Conservation (phyloP, 2,329 filamentous ascomycete species). For the Fusarium sp. region DNA sequence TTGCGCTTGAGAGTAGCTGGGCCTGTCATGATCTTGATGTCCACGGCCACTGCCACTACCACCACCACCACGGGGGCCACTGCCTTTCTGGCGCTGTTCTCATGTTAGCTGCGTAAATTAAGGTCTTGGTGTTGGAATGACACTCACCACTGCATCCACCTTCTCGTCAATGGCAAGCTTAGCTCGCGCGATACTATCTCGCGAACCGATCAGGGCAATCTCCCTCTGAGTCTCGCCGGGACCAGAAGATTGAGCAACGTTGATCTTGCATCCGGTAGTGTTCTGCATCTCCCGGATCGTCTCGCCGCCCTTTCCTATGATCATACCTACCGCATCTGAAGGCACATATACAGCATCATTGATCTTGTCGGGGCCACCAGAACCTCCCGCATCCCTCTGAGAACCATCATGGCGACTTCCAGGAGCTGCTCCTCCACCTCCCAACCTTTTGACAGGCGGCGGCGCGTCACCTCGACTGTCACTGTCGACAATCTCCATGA, state of each 20-base stretch:
- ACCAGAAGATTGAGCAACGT: slow-evolving; percentile 83
- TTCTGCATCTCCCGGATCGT: slow-evolving; percentile 95
- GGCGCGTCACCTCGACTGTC: slow-evolving; percentile 72
- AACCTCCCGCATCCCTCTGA: slow-evolving; percentile 50
- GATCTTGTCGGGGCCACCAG: slow-evolving; percentile 69
- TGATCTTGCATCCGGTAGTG: slow-evolving; percentile 90
- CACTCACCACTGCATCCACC: slow-evolving; percentile 83
- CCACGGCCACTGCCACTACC: slow-evolving; percentile 54
- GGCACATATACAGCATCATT: slow-evolving; percentile 87
- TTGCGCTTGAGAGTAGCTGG: slow-evolving; percentile 61
- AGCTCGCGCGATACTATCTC: slow-evolving; percentile 80
- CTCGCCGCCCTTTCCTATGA: slow-evolving; percentile 93
- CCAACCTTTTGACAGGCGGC: slow-evolving; percentile 41
- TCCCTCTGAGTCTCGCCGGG: slow-evolving; percentile 83
- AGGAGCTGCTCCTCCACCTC: slow-evolving; percentile 29
- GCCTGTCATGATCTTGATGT: slow-evolving; percentile 64
- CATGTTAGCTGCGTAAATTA: slow-evolving; percentile 40
- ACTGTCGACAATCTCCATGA: slow-evolving; percentile 94
- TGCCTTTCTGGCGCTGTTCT: slow-evolving; percentile 62
- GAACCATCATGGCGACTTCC: slow-evolving; percentile 45
- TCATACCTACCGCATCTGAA: slow-evolving; percentile 94
- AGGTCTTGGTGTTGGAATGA: background rate
- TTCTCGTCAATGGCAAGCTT: slow-evolving; percentile 91
- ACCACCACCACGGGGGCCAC: slow-evolving; percentile 52
- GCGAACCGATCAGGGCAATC: slow-evolving; percentile 83